Evolutionary conservation across 2,329 filamentous ascomycete genomes (phyloP).

Genomic region (Ophiostoma piceae): DNA sequence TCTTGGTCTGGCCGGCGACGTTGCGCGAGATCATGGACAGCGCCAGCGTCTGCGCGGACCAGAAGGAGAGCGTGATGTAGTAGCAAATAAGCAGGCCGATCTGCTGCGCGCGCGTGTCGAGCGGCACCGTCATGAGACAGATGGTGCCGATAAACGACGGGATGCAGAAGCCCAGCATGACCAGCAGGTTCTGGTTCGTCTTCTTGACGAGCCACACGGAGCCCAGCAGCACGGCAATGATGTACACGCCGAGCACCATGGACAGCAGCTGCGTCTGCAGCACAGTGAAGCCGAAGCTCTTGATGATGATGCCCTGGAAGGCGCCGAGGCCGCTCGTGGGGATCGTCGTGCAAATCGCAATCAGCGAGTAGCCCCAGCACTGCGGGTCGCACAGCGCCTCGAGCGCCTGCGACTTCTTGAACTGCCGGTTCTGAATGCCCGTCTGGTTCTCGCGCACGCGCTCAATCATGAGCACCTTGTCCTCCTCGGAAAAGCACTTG

Average conservation of each 20-base stretch:
- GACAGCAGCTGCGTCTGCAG: constrained; percentile 67
- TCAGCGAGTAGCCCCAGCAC: constrained; percentile 58
- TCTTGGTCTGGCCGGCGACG: constrained; percentile 69
- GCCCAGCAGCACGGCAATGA: constrained; percentile 62
- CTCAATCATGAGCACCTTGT: constrained; percentile 60
- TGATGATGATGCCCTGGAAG: constrained; percentile 71
- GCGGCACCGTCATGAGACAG: constrained; percentile 63
- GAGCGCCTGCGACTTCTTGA: constrained; percentile 43
- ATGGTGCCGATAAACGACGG: constrained; percentile 69
- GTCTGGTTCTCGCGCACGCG: constrained; percentile 57
- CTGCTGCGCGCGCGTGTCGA: constrained; percentile 52
- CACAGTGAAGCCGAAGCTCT: constrained; percentile 58
- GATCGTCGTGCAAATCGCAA: constrained; percentile 64
- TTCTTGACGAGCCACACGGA: constrained; percentile 63
- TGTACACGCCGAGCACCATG: constrained; percentile 70
- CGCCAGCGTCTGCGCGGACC: constrained; percentile 62
- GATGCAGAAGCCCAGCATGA: constrained; percentile 61
- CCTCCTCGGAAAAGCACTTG: constrained; percentile 61
- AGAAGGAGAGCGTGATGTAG: constrained; percentile 71
- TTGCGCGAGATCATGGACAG: constrained; percentile 66
- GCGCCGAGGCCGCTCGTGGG: constrained; percentile 68
- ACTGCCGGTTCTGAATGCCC: constrained; percentile 52
- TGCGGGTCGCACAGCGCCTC: constrained; percentile 60
- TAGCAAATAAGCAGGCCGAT: constrained; percentile 66
- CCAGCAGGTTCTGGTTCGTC: constrained; percentile 61